A percentile compares a stretch with the other conserved stretches of the same genome.
phyloP scores from a whole-genome alignment of 2,329 filamentous ascomycete genomes.

The Chaetomiaceae sp. region DNA sequence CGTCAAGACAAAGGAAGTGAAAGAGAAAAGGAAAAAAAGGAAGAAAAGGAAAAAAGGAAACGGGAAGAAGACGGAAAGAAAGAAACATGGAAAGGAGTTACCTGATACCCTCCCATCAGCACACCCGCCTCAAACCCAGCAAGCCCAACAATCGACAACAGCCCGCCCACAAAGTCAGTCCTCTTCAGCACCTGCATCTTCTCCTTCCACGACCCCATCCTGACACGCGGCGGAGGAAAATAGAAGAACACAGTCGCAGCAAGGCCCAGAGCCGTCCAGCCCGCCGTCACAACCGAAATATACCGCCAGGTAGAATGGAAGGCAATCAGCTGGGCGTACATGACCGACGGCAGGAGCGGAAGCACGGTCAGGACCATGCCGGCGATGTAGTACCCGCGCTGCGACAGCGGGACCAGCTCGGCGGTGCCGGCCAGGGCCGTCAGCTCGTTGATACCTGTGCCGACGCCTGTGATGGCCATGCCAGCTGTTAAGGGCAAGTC shows the following conservation, averaged over 20 bases:
- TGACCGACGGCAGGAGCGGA: constrained; percentile 58
- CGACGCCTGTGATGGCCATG: constrained; percentile 55
- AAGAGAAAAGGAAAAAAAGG: not conserved
- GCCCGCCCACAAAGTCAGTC: constrained; percentile 49
- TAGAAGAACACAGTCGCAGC: constrained; percentile 49
- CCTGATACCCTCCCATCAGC: constrained; percentile 37
- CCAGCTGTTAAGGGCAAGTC: constrained; percentile 33
- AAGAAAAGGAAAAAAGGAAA: no score
- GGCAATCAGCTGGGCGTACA: constrained; percentile 55
- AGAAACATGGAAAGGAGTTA: no score
- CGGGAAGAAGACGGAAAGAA: no score
- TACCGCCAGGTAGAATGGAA: constrained; percentile 49
- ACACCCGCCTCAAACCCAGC: constrained; percentile 48
- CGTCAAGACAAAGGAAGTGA: not conserved
- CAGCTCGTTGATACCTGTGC: constrained; percentile 64
- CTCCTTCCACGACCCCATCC: constrained; percentile 37
- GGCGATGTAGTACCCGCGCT: constrained; percentile 61
- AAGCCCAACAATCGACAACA: constrained; percentile 46
- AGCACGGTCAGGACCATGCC: constrained; percentile 57
- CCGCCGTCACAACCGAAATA: constrained; percentile 47
- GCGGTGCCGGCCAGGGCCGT: constrained; percentile 64
- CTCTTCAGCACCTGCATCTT: constrained; percentile 38
- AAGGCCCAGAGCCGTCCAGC: constrained; percentile 50
- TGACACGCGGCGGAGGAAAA: constrained; percentile 46
- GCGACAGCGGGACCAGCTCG: constrained; percentile 61